Percentiles rank a stretch among this genome's conserved stretches.
These are phyloP conservation scores for Dictyostelium firmibasis DNA, from an alignment of 78 protist species.

Conservation along the genomic window DNA sequence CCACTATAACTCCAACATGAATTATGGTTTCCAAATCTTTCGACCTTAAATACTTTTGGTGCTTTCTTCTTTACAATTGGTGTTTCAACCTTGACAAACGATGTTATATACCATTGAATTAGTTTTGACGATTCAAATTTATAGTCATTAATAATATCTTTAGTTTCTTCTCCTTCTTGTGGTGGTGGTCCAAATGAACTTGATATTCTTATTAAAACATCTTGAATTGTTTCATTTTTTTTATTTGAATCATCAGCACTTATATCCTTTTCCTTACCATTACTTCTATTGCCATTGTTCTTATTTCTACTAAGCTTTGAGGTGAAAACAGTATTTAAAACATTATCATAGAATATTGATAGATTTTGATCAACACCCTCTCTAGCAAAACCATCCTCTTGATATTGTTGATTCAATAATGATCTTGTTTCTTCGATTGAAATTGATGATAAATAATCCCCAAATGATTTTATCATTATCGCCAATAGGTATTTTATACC, in stretches of 20 bases:
- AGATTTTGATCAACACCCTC: conserved; percentile 3
- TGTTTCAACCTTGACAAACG: neutral
- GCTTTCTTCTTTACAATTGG: neutral
- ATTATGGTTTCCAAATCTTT: neutral
- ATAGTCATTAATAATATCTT: neutral
- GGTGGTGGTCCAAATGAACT: neutral
- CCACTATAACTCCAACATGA: conserved; percentile 38
- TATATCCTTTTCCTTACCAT: neutral
- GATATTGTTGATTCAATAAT: neutral
- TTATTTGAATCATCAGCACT: neutral
- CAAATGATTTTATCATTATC: neutral
- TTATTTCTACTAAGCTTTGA: neutral
- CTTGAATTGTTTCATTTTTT: neutral
- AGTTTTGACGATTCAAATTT: neutral
- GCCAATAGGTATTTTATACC: conserved; percentile 13
- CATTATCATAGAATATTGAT: conserved; percentile 4
- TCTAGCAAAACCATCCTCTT: conserved; percentile 21
- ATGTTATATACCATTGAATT: conserved; percentile 8
- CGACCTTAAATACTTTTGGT: neutral
- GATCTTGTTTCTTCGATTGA: neutral
- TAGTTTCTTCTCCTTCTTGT: neutral
- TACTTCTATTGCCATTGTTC: neutral
- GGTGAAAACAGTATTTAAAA: neutral
- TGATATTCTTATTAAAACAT: neutral
- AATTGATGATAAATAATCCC: neutral